Base-by-base conservation (phyloP, 2,329 filamentous ascomycete species). In the Parasarocladium wereldwijsianum region DNA sequence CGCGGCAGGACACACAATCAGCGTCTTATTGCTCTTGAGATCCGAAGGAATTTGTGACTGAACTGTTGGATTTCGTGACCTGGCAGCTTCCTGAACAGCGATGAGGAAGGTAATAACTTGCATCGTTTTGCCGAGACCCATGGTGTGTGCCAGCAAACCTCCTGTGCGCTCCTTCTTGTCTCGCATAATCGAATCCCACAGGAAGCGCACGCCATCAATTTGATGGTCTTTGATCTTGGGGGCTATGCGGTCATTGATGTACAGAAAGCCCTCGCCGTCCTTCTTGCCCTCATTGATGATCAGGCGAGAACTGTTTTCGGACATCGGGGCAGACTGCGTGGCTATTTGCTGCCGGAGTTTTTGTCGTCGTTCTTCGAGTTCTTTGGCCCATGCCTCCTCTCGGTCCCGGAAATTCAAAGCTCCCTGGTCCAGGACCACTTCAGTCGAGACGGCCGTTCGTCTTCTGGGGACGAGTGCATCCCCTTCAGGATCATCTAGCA, bases 51-150 rank as follows among this genome's bases (percentile, higher is more conserved):
- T 67, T 47, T 92, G 83, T 0, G 58, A 56, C 3, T 52, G 52
- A 5, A 87, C 54, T 0, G 57, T 49, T 1, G 55, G 49, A 32
- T 85, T 66, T 0, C 48, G 17, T 0, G 79, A 86, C 13, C 48
- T 46, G 4, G 71, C 63, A 3, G 82, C 70, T 40, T 81, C 66
- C 4, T 73, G 62, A 36, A 93, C 68, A 0, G 81, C 75, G 11
- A 80, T 66, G 5, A 94, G 64, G n/a, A 93, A 57, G 1, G 83
- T 80, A 35, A 93, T 83, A 5, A 84, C 70, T 55, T 93, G 85
- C 76, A 93, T 84, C 0, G 85, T 92, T 56, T 93, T 94, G 11
- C 85, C 85, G 3, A 93, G 56, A 2, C 86, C 86, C 85, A 93
- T 93, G 1, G 81, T 83, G 48, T 93, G 85, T 5, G 85, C 80